These are phyloP conservation scores for Coriaria nepalensis DNA, from an alignment of 306 rosid genomes.

Conservation along the genomic window DNA sequence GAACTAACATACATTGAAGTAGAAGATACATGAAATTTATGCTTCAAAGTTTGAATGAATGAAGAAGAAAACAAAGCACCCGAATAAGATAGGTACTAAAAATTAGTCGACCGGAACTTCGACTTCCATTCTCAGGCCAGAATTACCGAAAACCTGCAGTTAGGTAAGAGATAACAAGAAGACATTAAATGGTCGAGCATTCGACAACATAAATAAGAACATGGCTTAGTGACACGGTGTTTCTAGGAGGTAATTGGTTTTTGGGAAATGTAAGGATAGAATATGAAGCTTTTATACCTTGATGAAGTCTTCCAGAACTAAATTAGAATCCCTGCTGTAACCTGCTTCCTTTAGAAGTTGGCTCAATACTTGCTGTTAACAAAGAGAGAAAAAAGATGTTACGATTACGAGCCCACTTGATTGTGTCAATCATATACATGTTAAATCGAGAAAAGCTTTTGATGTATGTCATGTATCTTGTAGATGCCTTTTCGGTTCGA, in stretches of 20 bases:
- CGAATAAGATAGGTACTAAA: not conserved
- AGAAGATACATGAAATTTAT: no score
- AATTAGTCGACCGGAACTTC: conserved; percentile 65
- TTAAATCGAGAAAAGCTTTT: not conserved
- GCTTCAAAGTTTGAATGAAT: no score
- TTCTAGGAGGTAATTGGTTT: not conserved
- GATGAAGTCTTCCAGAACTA: conserved; percentile 53
- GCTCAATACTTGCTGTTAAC: conserved; percentile 48
- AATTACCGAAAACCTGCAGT: conserved; percentile 54
- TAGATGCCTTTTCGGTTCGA: no score
- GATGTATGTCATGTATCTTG: no score
- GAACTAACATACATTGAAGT: no score
- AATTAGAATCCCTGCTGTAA: conserved; percentile 46
- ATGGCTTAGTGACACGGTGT: not conserved
- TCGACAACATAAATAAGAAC: not conserved
- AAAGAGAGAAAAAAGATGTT: conserved; percentile 11
- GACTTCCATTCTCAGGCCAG: conserved; percentile 61
- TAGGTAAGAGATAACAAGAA: not conserved
- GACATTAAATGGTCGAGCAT: conserved; percentile 3
- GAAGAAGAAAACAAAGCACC: no score
- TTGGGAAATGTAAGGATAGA: conserved; percentile 5
- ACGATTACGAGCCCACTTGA: not conserved
- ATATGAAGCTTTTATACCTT: conserved; percentile 33
- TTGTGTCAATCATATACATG: not conserved
- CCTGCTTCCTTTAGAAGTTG: conserved; percentile 75